Base-by-base conservation (phyloP, 1,139 yeast species). In the Kluyveromyces marxianus region DNA sequence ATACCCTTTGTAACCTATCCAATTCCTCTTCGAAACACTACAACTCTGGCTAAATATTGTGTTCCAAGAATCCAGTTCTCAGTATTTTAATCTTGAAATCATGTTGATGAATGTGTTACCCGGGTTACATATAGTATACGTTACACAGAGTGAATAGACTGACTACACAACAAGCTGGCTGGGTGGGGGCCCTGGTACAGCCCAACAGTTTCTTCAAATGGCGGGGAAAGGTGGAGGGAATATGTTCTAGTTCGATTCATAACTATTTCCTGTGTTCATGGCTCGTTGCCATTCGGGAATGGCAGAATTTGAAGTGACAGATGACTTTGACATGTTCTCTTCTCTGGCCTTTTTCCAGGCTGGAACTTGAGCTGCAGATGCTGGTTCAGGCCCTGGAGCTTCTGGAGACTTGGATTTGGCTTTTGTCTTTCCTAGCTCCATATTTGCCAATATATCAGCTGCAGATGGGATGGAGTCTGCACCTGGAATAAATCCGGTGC, bases 361-460 rank as follows among this genome's bases (percentile, higher is more conserved):
- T 51, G 77, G 77, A n/a, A n/a, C n/a, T n/a, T n/a, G n/a, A n/a
- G n/a, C n/a, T 31, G 58, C 54, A 44, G 65, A 54, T 50, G 53
- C 25, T 5, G 39, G 3, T 46, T 48, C 50, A n/a, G 39, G 41
- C 4, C 44, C 42, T 25, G 42, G 38, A 36, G 44, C 25, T 10
- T 24, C 24, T n/a, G 43, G 24, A 4, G 33, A 7, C 28, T 38
- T 48, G 27, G 66, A 63, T 52, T 73, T 75, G 6, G 43, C 7
- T 30, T 38, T 47, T 29, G 65, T 63, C 52, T 74, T 75, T 6
- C 29, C 5, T 24, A 37, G 24, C 10, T 44, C 42, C 42, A 79
- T 74, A 52, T 72, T 74, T 54, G 75, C 76, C 56, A 81, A 67
- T 41, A 81, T 76, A 50, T 81, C 86, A 21, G 78, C 70, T 3